Evolutionary conservation across 768 basidiomycete species (phyloP).

Genomic region (Tricholoma furcatifolium): DNA sequence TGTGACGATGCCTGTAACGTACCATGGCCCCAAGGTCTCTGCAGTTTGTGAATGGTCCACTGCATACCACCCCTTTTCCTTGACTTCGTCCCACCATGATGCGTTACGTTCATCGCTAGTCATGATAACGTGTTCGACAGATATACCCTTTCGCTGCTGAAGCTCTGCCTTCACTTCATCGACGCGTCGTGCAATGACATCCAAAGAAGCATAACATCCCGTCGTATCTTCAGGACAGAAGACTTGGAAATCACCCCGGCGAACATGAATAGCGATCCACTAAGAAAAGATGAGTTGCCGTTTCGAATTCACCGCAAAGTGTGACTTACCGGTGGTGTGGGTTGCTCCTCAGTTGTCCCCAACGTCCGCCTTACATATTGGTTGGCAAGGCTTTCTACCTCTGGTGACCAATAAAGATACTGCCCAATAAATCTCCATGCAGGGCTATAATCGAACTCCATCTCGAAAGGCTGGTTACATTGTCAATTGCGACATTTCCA

Average conservation of each 20-base stretch:
- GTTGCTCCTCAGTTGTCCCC: slow-evolving; percentile 30
- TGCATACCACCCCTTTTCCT: slow-evolving; percentile 47
- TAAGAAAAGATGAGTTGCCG: slow-evolving; percentile 17
- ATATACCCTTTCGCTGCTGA: slow-evolving; percentile 39
- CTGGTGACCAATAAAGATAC: slow-evolving; percentile 48
- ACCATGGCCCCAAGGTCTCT: slow-evolving; percentile 51
- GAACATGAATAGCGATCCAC: slow-evolving; percentile 60
- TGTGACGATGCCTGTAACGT: slow-evolving; percentile 15
- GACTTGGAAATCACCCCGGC: slow-evolving; percentile 51
- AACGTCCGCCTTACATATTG: slow-evolving; percentile 46
- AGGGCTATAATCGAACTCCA: slow-evolving; percentile 55
- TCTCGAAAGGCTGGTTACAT: slow-evolving; percentile 45
- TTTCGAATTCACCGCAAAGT: background rate
- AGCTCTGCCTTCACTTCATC: slow-evolving; percentile 54
- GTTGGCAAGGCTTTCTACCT: slow-evolving; percentile 40
- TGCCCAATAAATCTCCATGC: slow-evolving; percentile 57
- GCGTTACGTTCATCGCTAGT: slow-evolving; percentile 61
- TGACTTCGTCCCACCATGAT: slow-evolving; percentile 58
- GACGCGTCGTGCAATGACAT: slow-evolving; percentile 53
- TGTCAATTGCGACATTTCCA: slow-evolving; percentile 7
- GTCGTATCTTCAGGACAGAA: slow-evolving; percentile 43
- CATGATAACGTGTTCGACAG: slow-evolving; percentile 55
- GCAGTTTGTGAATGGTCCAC: slow-evolving; percentile 50
- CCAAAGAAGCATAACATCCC: slow-evolving; percentile 55
- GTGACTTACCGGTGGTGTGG: slow-evolving; percentile 46